A percentile compares a stretch with the other conserved stretches of the same genome.
phyloP scores from a whole-genome alignment of 2,329 filamentous ascomycete genomes.

The Sarocladium kiliense region DNA sequence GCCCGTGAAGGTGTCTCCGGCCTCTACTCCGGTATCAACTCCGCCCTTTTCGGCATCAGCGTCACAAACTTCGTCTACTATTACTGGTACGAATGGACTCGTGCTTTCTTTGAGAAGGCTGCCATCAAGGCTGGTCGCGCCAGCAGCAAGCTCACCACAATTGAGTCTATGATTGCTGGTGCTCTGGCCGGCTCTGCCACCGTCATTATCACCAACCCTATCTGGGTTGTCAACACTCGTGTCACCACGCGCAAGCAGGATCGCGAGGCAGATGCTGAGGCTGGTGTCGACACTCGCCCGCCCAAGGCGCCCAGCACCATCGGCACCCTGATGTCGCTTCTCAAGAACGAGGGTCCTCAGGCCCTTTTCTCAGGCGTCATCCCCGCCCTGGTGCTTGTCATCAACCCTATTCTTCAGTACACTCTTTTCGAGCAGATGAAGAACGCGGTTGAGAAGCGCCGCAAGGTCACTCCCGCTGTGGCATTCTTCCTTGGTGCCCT shows the following conservation, averaged over 20 bases:
- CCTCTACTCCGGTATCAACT: constrained; percentile 89
- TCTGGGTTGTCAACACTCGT: constrained; percentile 98
- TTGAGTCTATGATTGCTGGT: constrained; percentile 93
- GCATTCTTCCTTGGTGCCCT: constrained; percentile 89
- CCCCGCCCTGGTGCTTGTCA: constrained; percentile 87
- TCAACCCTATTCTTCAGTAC: constrained; percentile 98
- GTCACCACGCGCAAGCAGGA: constrained; percentile 82
- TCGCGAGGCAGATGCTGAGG: constrained; percentile 37
- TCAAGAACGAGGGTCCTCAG: constrained; percentile 76
- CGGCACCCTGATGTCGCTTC: constrained; percentile 71
- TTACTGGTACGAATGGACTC: constrained; percentile 99
- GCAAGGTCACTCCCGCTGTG: constrained; percentile 74
- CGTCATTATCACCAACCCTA: constrained; percentile 94
- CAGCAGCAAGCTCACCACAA: constrained; percentile 77
- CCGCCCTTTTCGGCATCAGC: constrained; percentile 93
- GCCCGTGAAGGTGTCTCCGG: constrained; percentile 85
- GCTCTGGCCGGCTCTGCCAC: constrained; percentile 91
- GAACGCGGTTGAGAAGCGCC: constrained; percentile 72
- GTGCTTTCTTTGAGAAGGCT: constrained; percentile 76
- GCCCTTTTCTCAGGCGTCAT: constrained; percentile 90
- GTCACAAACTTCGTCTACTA: constrained; percentile 99
- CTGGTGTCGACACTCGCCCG: constrained; percentile 25
- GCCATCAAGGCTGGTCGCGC: constrained; percentile 68
- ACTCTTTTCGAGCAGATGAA: constrained; percentile 98
- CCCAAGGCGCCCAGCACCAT: constrained; percentile 61